Evolutionary conservation across 176 grass and related monocot genomes (phyloP).

Genomic region (Cenchrus americanus): DNA sequence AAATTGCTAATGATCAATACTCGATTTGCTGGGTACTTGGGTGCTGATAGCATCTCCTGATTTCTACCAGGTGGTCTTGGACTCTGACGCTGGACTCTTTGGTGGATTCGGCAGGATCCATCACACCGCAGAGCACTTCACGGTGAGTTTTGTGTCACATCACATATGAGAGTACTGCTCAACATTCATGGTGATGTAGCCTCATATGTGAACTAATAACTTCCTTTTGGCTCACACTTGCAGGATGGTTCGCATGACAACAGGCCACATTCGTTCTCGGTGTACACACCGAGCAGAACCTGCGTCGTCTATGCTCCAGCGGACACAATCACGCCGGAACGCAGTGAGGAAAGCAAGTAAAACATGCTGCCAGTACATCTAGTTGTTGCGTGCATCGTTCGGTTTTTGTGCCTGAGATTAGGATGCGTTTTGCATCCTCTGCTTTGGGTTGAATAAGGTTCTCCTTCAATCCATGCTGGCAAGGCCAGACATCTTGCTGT

Average conservation of each 20-base stretch:
- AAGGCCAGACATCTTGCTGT: neutral
- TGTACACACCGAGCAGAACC: conserved; percentile 88
- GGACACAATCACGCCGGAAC: neutral
- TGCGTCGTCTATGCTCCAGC: conserved; percentile 85
- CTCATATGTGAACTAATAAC: conserved; percentile 40
- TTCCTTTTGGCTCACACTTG: conserved; percentile 1
- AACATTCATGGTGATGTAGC: neutral
- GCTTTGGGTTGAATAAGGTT: conserved; percentile 28
- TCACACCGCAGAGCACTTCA: conserved; percentile 80
- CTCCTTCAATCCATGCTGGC: conserved; percentile 16
- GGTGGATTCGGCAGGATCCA: conserved; percentile 88
- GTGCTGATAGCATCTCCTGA: conserved; percentile 19
- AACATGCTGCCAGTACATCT: conserved; percentile 15
- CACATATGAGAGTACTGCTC: neutral
- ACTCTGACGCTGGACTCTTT: conserved; percentile 89
- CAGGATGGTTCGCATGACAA: conserved; percentile 85
- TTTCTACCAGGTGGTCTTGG: conserved; percentile 74
- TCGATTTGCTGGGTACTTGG: conserved; percentile 13
- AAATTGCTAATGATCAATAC: conserved; percentile 4
- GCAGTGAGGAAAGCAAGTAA: conserved; percentile 12
- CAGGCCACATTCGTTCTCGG: conserved; percentile 69
- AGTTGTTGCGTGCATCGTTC: conserved; percentile 31
- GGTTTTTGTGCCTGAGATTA: neutral
- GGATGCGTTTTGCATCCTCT: neutral
- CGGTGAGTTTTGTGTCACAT: conserved; percentile 53